A percentile compares a stretch with the other conserved stretches of the same genome.
Evolutionary conservation across 163 green algal species (phyloP).

Genomic region (Volvox carteri): DNA sequence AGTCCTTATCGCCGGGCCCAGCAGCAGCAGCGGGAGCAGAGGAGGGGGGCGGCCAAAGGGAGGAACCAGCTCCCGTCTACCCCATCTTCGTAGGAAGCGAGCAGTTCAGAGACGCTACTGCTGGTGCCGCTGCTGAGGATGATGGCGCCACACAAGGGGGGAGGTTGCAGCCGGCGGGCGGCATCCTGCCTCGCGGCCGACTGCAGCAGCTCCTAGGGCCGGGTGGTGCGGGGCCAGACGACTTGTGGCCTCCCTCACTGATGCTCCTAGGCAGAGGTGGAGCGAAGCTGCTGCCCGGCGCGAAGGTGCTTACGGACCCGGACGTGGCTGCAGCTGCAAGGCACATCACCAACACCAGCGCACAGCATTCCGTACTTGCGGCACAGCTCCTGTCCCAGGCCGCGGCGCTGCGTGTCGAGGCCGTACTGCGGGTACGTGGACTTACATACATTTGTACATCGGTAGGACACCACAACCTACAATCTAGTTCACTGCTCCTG

Average conservation of each 20-base stretch:
- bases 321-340: neutral
- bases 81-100: conserved; percentile 14
- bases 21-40: too few relatives aligned
- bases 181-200: neutral
- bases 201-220: neutral
- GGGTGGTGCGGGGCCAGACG: neutral
- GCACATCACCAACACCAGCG: neutral
- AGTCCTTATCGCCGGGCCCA: too few relatives aligned
- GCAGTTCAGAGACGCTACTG: neutral
- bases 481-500: too few relatives aligned
- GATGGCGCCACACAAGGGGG: too few relatives aligned
- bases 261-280: too few relatives aligned
- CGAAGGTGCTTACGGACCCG: neutral
- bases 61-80: neutral
- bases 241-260: too few relatives aligned
- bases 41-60: too few relatives aligned
- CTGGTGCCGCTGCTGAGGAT: neutral
- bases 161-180: neutral
- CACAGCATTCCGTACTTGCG: neutral
- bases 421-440: conserved; percentile 34
- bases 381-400: conserved; percentile 9
- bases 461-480: neutral
- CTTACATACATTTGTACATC: neutral
- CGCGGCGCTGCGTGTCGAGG: conserved; percentile 12
- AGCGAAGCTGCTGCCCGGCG: neutral